phyloP scores from a whole-genome alignment of 2,329 filamentous ascomycete genomes.

The Diplocarpon rosae region DNA sequence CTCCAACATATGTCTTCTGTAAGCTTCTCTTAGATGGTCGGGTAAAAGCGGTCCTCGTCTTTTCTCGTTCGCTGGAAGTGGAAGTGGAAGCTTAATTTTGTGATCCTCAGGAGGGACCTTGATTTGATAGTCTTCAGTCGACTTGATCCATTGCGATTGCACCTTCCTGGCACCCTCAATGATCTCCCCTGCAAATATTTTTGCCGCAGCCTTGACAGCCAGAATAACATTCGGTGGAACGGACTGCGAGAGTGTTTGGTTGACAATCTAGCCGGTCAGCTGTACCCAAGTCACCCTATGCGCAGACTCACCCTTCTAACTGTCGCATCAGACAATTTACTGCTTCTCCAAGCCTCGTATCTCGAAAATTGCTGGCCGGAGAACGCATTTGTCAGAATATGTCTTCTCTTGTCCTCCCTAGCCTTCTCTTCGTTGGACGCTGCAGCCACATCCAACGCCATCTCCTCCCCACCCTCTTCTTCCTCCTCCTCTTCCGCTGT shows the following conservation, averaged over 20 bases:
- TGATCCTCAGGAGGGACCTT: conserved; percentile 43
- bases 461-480: conserved; percentile 37
- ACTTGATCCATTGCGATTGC: conserved; percentile 59
- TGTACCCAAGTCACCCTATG: neutral
- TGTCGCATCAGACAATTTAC: conserved; percentile 56
- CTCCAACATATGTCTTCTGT: conserved; percentile 53
- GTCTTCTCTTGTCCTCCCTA: conserved; percentile 44
- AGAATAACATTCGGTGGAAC: conserved; percentile 63
- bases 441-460: conserved; percentile 46
- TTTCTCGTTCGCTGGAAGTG: conserved; percentile 28
- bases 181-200: conserved; percentile 66
- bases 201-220: conserved; percentile 65
- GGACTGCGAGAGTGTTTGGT: conserved; percentile 70
- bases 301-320: conserved; percentile 49
- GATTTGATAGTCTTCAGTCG: conserved; percentile 44
- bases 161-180: conserved; percentile 61
- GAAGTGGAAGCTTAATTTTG: conserved; percentile 37
- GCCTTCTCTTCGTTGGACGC: conserved; percentile 58
- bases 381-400: conserved; percentile 54
- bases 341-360: conserved; percentile 60
- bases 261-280: conserved; percentile 46
- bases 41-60: conserved; percentile 53
- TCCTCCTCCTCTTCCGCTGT: conserved; percentile 44
- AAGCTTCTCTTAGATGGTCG: conserved; percentile 64
- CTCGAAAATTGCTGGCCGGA: conserved; percentile 53